Evolutionary conservation across 1,284 basidiomycete species (phyloP).

Genomic region (Rhizoctonia solani): DNA sequence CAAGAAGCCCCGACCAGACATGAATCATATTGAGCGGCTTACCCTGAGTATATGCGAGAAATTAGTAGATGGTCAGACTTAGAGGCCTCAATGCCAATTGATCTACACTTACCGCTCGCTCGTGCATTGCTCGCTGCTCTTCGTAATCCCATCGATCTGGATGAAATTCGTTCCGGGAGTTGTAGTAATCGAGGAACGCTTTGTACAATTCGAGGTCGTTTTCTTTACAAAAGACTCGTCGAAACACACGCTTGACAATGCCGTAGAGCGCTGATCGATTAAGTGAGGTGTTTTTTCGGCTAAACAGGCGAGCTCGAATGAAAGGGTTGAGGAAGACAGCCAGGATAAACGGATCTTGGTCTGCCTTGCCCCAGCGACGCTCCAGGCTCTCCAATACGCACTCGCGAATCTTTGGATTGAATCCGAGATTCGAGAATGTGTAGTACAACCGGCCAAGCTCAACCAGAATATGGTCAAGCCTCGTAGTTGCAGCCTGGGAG

Average conservation of each 20-base stretch:
- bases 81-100: no score
- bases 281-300: neutral
- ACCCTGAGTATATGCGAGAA: no score
- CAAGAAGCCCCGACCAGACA: no score
- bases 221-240: neutral
- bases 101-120: slow-evolving; percentile 2
- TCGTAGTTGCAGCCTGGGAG: no score
- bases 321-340: no score
- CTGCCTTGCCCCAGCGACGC: slow-evolving; percentile 48
- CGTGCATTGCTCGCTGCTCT: neutral
- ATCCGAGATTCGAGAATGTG: neutral
- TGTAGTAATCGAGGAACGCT: neutral
- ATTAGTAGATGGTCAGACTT: no score
- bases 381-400: slow-evolving; percentile 49
- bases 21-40: no score
- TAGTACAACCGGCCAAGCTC: slow-evolving; percentile 47
- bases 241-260: slow-evolving; percentile 5
- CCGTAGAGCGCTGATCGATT: slow-evolving; percentile 1
- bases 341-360: slow-evolving; percentile 53
- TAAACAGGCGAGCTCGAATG: slow-evolving; percentile 23
- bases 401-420: slow-evolving; percentile 18
- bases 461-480: no score
- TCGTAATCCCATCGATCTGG: no score
- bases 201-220: neutral
- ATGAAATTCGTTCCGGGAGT: slow-evolving; percentile 5